These are phyloP conservation scores for Bretziella fagacearum DNA, from an alignment of 2,329 filamentous ascomycete species.

Conservation along the genomic window DNA sequence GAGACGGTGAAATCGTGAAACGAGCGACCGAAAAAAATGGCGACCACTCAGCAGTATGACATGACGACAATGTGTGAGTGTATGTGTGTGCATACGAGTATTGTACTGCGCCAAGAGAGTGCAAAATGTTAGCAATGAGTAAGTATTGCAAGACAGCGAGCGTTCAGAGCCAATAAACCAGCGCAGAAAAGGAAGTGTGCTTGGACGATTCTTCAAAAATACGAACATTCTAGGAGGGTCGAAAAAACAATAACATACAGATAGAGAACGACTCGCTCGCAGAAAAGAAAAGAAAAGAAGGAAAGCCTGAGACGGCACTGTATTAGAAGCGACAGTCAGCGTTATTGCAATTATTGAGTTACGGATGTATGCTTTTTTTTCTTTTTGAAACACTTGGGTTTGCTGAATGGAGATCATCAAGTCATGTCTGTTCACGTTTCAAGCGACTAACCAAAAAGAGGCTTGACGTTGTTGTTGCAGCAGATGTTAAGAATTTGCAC, in stretches of 20 bases:
- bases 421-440: conserved; percentile 1
- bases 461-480: background rate
- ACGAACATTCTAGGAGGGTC: no score
- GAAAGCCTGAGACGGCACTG: background rate
- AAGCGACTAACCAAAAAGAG: background rate
- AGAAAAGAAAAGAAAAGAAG: no score
- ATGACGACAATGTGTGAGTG: background rate
- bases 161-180: no score
- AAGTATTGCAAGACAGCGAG: no score
- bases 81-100: conserved; percentile 3
- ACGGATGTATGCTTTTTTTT: background rate
- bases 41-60: conserved; percentile 1
- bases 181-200: no score
- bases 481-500: background rate
- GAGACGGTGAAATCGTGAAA: background rate
- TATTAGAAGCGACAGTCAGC: background rate
- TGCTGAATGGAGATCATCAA: background rate
- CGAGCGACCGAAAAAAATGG: background rate
- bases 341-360: background rate
- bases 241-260: no score
- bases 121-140: no score
- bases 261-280: no score
- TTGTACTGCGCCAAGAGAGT: no score
- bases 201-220: no score
- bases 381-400: conserved; percentile 1